Percentiles rank a stretch among this genome's conserved stretches.
phyloP scores from a whole-genome alignment of 225 moss, liverwort and hornwort genomes.

The Rhytidiadelphus loreus region DNA sequence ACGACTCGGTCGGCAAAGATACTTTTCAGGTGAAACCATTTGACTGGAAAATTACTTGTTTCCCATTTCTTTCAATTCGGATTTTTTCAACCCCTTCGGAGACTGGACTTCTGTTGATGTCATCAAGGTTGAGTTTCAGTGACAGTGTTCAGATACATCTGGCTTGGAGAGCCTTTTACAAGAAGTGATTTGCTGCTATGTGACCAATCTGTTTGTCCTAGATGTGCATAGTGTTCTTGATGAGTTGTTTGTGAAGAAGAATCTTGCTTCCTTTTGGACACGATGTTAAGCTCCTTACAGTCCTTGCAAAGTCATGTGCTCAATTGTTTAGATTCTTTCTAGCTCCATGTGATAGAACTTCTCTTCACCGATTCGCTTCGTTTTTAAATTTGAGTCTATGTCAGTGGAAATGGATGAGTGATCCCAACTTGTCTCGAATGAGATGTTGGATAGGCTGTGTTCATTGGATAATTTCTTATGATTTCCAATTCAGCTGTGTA shows the following conservation, averaged over 20 bases:
- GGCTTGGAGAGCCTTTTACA: neutral
- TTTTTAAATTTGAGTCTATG: neutral
- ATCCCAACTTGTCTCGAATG: neutral
- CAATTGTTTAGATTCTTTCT: neutral
- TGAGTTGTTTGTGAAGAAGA: neutral
- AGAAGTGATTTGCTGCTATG: neutral
- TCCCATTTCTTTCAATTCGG: neutral
- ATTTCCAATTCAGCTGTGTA: neutral
- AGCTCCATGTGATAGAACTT: neutral
- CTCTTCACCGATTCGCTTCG: neutral
- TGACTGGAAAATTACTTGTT: neutral
- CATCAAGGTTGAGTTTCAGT: neutral
- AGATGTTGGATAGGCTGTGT: neutral
- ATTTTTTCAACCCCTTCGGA: neutral
- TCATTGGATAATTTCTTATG: neutral
- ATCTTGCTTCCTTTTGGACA: neutral
- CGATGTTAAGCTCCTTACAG: neutral
- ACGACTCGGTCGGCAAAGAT: conserved; percentile 82
- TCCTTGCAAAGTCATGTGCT: neutral
- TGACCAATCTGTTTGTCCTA: neutral
- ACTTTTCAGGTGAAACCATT: conserved; percentile 45
- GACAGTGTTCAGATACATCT: neutral
- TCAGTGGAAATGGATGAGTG: neutral
- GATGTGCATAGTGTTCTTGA: neutral
- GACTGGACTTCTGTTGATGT: neutral